Evolutionary conservation across 2,329 filamentous ascomycete species (phyloP), one percentile per base, ranked within the genome.

Genomic region (Nemania sp.): DNA sequence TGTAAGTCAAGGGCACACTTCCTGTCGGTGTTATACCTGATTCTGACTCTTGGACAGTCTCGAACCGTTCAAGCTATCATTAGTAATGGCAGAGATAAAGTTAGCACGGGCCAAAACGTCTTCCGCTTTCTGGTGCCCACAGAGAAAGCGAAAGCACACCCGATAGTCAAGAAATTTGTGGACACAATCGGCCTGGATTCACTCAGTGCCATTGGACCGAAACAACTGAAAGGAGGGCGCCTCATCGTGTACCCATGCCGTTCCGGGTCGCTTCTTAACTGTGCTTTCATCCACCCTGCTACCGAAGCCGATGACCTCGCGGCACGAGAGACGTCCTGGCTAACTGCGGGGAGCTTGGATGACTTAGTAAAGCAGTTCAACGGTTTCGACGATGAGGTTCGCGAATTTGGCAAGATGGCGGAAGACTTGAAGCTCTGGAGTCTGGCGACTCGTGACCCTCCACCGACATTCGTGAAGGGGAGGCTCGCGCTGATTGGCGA

Each of bases 341-440:
- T 52, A 19, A 43, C 43, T 22, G 19, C 37, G 2, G 56, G 56
- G 11, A 49, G 14, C 17, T 14, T 55, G n/a, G 40, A 55, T 2
- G 28, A 49, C 24, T 44, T 58, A 9, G 5, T 52, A 33, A 22
- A 7, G 9, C 7, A 8, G 1, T 11, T 52, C 8, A n/a, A 28
- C 1, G 52, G 11, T 2, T 49, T 37, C 6, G 43, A 28, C 9
- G 52, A 51, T 5, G 31, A 9, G 4, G 5, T 47, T 3, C 33
- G 14, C 14, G 48, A 51, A 8, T 22, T 58, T 0, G 48, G 42
- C 24, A 40, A 30, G 24, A 37, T 55, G 43, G 56, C 48, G 4
- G 52, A 58, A 33, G 56, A 58, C n/a, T 6, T 58, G 17, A 58
- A 58, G 40, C 33, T 47, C n/a, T 58, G 47, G 47, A 52, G 33